Base-by-base conservation (phyloP, 179 eudicot species). In the Carnegiea gigantea region DNA sequence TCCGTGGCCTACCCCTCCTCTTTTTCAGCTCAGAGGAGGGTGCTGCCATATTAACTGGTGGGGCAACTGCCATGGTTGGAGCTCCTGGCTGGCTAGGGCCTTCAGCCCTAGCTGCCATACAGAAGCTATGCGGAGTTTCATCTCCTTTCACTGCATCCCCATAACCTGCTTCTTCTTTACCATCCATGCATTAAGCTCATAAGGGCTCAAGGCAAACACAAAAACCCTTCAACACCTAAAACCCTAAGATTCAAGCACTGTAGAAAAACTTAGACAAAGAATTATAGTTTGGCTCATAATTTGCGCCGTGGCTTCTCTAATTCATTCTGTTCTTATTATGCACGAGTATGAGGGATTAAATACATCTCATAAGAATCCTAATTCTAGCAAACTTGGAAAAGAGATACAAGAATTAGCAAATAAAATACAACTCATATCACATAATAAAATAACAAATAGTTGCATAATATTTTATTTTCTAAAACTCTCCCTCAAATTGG, bases 1-100 rank as follows among this genome's bases (percentile, higher is more conserved):
- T 95, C 84, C 98, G 91, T 53, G 95, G 98, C 84, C 98, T 89
- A 28, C 98, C 98, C 85, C 93, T 95, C 85, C 87, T 95, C 90
- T 91, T 95, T 86, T 82, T 87, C 70, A 64, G 10, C 43, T 81
- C 85, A 36, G 84, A 21, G 64, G 76, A 70, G 46, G 65, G 81
- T 48, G 76, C 68, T 46, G 77, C 84, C 81, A 79, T 79, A 73
- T 86, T 62, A 77, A 74, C 76, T 28, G 86, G 77, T 40, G 84
- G 82, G 54, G 74, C 83, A 68, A 82, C 84, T 9, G 82, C 86
- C 83, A 83, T 79, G 70, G 83, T 57, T 80, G 87, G 89, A 68
- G 83, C 90, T 60, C 82, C 82, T 60, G 71, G 86, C 24, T 79
- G 85, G 79, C 78, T 79, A 75, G 79, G 84, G 82, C 79, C 83